Conservation (phyloP, 192 early-diverging fungal species). For the Backusella tarrabulga region DNA sequence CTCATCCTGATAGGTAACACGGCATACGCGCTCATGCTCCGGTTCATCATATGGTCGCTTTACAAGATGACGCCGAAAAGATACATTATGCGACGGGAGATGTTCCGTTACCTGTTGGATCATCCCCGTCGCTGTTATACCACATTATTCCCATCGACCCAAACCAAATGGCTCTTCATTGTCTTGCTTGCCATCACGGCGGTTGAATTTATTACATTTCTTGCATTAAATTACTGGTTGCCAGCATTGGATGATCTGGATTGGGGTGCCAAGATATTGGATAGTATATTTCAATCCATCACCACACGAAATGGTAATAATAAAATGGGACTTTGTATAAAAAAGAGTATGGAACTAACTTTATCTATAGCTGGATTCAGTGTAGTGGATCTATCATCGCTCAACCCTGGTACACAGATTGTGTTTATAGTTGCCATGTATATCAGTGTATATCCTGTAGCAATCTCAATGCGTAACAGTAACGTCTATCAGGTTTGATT, state of each 20-base stretch:
- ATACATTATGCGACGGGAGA: slow-evolving; percentile 20
- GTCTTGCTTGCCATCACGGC: slow-evolving; percentile 23
- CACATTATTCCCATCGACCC: slow-evolving; percentile 32
- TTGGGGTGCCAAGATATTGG: slow-evolving; percentile 31
- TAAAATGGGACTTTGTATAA: not conserved
- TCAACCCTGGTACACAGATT: slow-evolving; percentile 33
- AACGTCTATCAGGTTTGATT: slow-evolving; percentile 33
- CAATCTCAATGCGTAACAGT: slow-evolving; percentile 38
- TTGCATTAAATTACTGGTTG: slow-evolving; percentile 30
- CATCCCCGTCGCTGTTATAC: slow-evolving; percentile 39
- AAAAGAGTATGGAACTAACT: too few species aligned
- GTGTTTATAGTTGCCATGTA: slow-evolving; percentile 39
- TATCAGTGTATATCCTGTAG: slow-evolving; percentile 36
- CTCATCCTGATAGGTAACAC: slow-evolving; percentile 36
- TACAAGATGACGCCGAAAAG: slow-evolving; percentile 23
- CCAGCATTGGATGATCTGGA: slow-evolving; percentile 15
- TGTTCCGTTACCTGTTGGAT: slow-evolving; percentile 29
- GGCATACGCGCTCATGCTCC: slow-evolving; percentile 28
- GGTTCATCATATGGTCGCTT: slow-evolving; percentile 28
- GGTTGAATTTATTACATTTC: slow-evolving; percentile 21
- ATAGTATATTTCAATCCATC: slow-evolving; percentile 35
- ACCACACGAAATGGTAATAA: slow-evolving; percentile 29
- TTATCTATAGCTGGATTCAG: slow-evolving; percentile 28
- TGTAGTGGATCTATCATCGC: slow-evolving; percentile 10
- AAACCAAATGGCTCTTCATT: slow-evolving; percentile 34